These are phyloP conservation scores for Macrophomina pseudophaseolina DNA, from an alignment of 2,329 filamentous ascomycete genomes.

Conservation along the genomic window DNA sequence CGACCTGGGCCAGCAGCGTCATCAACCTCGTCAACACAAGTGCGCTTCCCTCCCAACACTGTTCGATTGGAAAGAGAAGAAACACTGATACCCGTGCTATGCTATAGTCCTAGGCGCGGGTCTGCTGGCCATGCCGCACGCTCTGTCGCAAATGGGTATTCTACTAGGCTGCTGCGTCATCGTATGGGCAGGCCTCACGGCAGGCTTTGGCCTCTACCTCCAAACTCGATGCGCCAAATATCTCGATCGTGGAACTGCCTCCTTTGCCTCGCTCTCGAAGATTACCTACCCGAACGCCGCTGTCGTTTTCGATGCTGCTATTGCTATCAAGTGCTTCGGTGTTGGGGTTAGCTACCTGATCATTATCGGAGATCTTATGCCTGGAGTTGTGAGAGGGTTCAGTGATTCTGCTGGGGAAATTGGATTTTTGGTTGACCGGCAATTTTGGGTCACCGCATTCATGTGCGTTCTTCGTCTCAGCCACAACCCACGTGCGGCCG, in stretches of 20 bases:
- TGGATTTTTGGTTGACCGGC: conserved; percentile 81
- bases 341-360: conserved; percentile 98
- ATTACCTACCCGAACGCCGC: conserved; percentile 96
- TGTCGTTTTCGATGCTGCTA: conserved; percentile 92
- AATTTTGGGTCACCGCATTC: conserved; percentile 98
- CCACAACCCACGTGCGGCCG: too few species aligned
- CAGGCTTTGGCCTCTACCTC: conserved; percentile 92
- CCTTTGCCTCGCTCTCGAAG: conserved; percentile 96
- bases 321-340: conserved; percentile 97
- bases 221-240: conserved; percentile 93
- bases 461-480: conserved; percentile 66
- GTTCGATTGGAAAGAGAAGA: conserved; percentile 13
- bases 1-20: conserved; percentile 87
- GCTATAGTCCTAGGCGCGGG: conserved; percentile 84
- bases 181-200: conserved; percentile 85
- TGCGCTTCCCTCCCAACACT: conserved; percentile 49
- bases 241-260: conserved; percentile 83
- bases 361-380: conserved; percentile 98
- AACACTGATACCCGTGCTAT: conserved; percentile 15
- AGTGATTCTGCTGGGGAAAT: conserved; percentile 62
- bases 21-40: conserved; percentile 97
- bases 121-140: conserved; percentile 92
- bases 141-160: conserved; percentile 95
- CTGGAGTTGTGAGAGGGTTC: conserved; percentile 86
- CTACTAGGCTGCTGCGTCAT: conserved; percentile 82